Evolutionary conservation across 768 basidiomycete genomes (phyloP), one percentile per base, ranked within the genome.

Genomic region (Leucocoprinus sp.): DNA sequence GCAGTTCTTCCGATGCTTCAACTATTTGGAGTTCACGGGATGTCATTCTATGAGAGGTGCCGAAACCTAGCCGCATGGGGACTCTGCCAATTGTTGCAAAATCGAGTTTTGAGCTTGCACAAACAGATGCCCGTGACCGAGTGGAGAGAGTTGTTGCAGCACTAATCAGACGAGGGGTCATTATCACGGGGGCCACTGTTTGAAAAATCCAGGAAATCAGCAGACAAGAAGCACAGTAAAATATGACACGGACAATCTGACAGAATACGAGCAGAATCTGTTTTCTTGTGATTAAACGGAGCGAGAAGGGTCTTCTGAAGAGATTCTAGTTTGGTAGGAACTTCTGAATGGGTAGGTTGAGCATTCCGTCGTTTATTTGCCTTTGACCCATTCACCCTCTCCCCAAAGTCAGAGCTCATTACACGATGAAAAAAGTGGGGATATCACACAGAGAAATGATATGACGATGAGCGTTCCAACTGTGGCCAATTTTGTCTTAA

Each of bases 161-260:
- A 49, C 74, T 77, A 50, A 90, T 76, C 78, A 91, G 82, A 45
- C 80, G 72, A 18, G 90, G 89, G 2, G 88, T 91, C 87, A 93
- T 89, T 54, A 93, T 87, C 50, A 82, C 81, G 9, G 89, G 89
- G 11, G 89, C 89, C 60, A 93, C 90, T 82, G 57, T 39, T 46
- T 40, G 45, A 24, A 43, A 39, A 17, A 46, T 39, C 38, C 39
- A 35, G 44, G 37, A 46, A 33, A 45, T 49, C 34, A 31, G 28
- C 14, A 15, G 22, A 12, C 35, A 34, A 27, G 42, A 18, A 24
- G 29, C 51, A 12, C 31, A 27, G 36, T 50, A 40, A 33, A 42
- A 21, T 37, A 23, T 49, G 28, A 59, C 84, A 48, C 46, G 57
- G 65, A 91, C 88, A 70, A 60, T 86, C 85, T 43, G 85, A 74